Evolutionary conservation across 495 filamentous ascomycete genomes (phyloP).

Genomic region (Xylaria longipes): DNA sequence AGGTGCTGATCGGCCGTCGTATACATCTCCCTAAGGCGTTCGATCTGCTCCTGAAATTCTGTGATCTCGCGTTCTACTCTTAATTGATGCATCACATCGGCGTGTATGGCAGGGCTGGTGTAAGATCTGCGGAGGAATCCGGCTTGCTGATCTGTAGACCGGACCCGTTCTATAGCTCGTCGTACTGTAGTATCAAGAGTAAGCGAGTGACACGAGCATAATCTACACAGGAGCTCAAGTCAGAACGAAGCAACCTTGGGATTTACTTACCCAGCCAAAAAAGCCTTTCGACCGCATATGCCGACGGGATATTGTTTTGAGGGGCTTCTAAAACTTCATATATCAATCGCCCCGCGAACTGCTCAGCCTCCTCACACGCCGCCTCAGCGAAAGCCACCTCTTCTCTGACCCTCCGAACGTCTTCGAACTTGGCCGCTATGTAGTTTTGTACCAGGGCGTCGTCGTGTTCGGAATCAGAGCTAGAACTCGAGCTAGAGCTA

Average conservation of each 20-base stretch:
- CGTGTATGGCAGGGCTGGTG: background rate
- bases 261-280: constrained; percentile 14
- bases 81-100: background rate
- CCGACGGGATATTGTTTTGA: background rate
- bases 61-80: background rate
- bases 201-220: background rate
- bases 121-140: background rate
- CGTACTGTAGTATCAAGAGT: background rate
- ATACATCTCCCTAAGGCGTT: background rate
- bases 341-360: background rate
- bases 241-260: background rate
- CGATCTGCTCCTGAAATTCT: background rate
- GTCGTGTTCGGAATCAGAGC: background rate
- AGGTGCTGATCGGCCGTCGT: background rate
- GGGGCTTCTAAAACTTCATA: background rate
- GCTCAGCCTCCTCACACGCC: background rate
- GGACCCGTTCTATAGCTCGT: background rate
- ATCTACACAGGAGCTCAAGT: background rate
- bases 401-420: background rate
- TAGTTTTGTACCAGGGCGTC: background rate
- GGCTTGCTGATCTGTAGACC: background rate
- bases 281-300: background rate
- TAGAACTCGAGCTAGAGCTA: background rate
- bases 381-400: background rate
- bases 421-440: background rate